Evolutionary conservation across 1,139 yeast genomes (phyloP), one percentile per base, ranked within the genome.

Genomic region (Saccharomyces hybrid): DNA sequence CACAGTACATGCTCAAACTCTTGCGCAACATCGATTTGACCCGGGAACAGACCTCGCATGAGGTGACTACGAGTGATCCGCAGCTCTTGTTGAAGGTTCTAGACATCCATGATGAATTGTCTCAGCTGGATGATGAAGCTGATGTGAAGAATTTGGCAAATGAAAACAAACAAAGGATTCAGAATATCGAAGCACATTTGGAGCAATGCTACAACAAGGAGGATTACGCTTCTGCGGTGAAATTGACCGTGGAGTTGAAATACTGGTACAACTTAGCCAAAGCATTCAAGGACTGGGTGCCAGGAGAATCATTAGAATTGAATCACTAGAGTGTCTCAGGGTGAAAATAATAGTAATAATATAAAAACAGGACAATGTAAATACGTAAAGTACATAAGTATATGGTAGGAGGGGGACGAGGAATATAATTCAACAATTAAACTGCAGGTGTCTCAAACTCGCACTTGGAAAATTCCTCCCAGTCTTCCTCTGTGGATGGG

Each of bases 211-310:
- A 74, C 62, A 60, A 62, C 2, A 56, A 55, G 3, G 69, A 79
- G 31, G 65, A 71, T 26, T 67, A 80, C 51, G 72, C 71, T 2
- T 58, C 63, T 3, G 85, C 95, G 26, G 81, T 86, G 56, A 71
- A 79, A 57, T 83, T 83, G 57, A 86, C 95, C 1, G 81, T 89
- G 29, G 79, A 80, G 59, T 72, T 93, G 58, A 88, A 88, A 67
- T 93, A 90, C 67, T 91, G 97, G 96, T 79, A 78, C 50, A 90
- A 88, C 66, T 82, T 91, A 47, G 82, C 81, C 52, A 79, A 78
- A 50, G 91, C 88, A 4, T 79, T 90, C 49, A 81, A 80, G 61
- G 91, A 88, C 52, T 86, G 93, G 91, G 86, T 83, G 61, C 82
- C 84, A 0, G 89, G 88, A 42, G 79, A 81, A 65, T 82, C 84